Percentiles rank a stretch among this genome's conserved stretches.
phyloP scores from a whole-genome alignment of 208 protist species.

The Endotrypanum monterogeii region DNA sequence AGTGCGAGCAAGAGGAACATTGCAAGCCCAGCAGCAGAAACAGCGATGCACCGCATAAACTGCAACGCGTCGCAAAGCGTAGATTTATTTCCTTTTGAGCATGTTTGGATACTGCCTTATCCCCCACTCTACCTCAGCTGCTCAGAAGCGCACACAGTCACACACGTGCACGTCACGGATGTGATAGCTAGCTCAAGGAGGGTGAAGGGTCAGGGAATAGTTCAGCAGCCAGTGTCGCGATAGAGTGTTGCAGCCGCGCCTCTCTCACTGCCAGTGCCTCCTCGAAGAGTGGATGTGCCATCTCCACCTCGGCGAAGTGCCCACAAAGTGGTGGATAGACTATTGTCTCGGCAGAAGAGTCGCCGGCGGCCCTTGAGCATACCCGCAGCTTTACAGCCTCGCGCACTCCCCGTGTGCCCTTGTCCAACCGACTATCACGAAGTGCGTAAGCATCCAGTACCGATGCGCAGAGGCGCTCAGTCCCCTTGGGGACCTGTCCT shows the following conservation, averaged over 20 bases:
- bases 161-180: slow-evolving; percentile 3
- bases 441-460: slow-evolving; percentile 22
- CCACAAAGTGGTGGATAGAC: background rate
- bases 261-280: slow-evolving; percentile 18
- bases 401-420: no score
- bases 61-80: background rate
- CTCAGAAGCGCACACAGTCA: background rate
- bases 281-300: background rate
- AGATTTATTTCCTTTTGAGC: background rate
- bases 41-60: background rate
- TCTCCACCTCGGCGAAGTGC: background rate
- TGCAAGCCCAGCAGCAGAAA: background rate
- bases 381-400: background rate
- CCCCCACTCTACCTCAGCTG: background rate
- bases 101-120: background rate
- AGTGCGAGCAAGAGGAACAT: background rate
- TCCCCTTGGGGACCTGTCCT: background rate
- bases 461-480: slow-evolving; percentile 22
- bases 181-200: no score
- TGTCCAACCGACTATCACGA: background rate
- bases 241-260: slow-evolving; percentile 4
- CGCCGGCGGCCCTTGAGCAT: background rate
- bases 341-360: background rate
- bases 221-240: background rate
- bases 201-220: background rate